Base-by-base conservation (phyloP, 2,329 filamentous ascomycete genomes). In the Scytalidium lignicola region DNA sequence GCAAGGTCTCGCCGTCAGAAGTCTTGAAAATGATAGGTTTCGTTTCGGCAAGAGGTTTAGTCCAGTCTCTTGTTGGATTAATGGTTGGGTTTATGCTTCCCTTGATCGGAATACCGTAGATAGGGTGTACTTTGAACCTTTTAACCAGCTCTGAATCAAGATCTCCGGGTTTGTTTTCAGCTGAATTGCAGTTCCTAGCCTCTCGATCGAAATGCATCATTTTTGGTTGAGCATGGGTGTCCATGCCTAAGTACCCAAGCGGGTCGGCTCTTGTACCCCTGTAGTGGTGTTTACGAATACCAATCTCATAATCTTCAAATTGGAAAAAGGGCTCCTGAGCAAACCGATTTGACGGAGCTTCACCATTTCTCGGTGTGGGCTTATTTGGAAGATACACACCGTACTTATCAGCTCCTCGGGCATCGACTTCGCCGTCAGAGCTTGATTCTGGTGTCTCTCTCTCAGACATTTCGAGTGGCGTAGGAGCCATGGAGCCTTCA, bases 241-340 rank as follows among this genome's bases (percentile, higher is more conserved):
- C 61, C 44, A 55, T 56, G 10, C 60, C 60, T 23, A 61, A 44
- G 18, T 57, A 60, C 19, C 53, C 51, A 17, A 43, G 45, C 19
- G 54, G 48, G 20, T 59, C 52, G n/a, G 58, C 59, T 40, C 50
- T 49, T 43, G 55, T 53, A 39, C 53, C 53, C 28, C 57, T 53
- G 26, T 55, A 48, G 21, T 56, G 46, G 37, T 60, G 57, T n/a
- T 55, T 53, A 37, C 61, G 51, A 32, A 62, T 48, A 26, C 62
- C 62, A 51, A 65, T 65, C 32, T 65, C 62, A 47, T 56, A 44
- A 5, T 55, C 47, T 10, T 64, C 60, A 41, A 61, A 65, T 5
- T 41, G 48, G 41, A 62, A 49, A 43, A 51, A 55, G 10, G 55
- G 51, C 17, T 55, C 50, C n/a, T 51, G 47, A 9, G 58, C 54